Evolutionary conservation across 352 stramenopile genomes (phyloP).

Genomic region (Pythium phragmiticola): DNA sequence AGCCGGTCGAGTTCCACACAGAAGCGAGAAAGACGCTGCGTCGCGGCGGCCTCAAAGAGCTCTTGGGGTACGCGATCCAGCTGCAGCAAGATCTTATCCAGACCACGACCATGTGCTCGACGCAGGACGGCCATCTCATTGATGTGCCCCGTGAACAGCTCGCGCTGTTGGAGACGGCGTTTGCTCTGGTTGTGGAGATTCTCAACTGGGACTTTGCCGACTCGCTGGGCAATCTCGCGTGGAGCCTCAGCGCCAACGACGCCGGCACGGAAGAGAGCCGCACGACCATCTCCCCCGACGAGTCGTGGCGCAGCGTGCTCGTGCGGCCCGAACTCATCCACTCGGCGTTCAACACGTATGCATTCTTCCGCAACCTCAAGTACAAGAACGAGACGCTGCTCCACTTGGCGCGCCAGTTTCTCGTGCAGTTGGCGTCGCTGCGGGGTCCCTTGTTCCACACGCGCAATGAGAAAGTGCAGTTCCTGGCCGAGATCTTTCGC

Average conservation of each 20-base stretch:
- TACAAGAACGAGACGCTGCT: constrained; percentile 68
- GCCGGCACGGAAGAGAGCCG: constrained; percentile 35
- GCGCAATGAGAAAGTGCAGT: constrained; percentile 63
- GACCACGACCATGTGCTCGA: constrained; percentile 51
- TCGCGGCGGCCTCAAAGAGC: constrained; percentile 54
- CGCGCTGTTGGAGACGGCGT: constrained; percentile 73
- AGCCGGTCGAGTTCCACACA: constrained; percentile 84
- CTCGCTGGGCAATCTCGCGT: constrained; percentile 60
- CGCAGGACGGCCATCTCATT: constrained; percentile 31
- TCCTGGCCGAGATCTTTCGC: constrained; percentile 67
- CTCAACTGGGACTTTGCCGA: constrained; percentile 80
- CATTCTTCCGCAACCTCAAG: constrained; percentile 68
- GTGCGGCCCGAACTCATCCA: constrained; percentile 76
- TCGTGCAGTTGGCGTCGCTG: constrained; percentile 78
- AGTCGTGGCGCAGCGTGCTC: constrained; percentile 68
- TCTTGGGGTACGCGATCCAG: constrained; percentile 59
- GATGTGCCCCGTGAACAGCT: constrained; percentile 59
- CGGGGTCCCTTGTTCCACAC: constrained; percentile 67
- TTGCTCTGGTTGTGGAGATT: constrained; percentile 73
- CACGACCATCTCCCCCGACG: constrained; percentile 51
- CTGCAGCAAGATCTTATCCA: constrained; percentile 73
- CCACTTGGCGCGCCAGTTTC: constrained; percentile 76
- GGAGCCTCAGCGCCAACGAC: constrained; percentile 48
- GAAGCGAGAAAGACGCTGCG: constrained; percentile 63
- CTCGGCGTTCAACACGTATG: constrained; percentile 85